These are phyloP conservation scores for Evernia prunastri DNA, from an alignment of 495 filamentous ascomycete genomes.

Conservation along the genomic window DNA sequence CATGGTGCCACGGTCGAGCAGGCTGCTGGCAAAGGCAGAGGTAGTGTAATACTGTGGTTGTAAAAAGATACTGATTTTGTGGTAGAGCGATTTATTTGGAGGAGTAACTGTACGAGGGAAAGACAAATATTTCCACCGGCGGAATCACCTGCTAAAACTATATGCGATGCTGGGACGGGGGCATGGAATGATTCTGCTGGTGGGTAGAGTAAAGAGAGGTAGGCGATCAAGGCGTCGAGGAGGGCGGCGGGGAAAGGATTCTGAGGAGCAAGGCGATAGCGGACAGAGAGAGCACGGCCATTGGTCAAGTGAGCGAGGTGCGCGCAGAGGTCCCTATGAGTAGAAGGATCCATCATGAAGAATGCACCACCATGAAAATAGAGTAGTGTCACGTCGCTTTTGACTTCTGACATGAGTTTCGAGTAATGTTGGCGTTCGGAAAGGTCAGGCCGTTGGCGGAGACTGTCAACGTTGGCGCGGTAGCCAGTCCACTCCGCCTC, in stretches of 20 bases:
- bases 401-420: constrained; percentile 63
- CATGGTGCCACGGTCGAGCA: constrained; percentile 62
- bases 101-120: constrained; percentile 63
- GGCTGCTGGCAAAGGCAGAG: constrained; percentile 62
- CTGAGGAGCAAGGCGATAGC: constrained; percentile 86
- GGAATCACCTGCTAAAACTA: constrained; percentile 79
- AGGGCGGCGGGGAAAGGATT: constrained; percentile 76
- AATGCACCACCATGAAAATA: constrained; percentile 92
- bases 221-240: constrained; percentile 75
- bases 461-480: constrained; percentile 49
- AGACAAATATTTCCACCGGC: constrained; percentile 76
- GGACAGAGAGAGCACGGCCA: constrained; percentile 63
- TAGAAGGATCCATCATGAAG: constrained; percentile 69
- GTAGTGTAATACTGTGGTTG: constrained; percentile 46
- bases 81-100: constrained; percentile 56
- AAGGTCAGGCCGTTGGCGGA: constrained; percentile 49
- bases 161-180: constrained; percentile 59
- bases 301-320: constrained; percentile 45
- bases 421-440: constrained; percentile 67
- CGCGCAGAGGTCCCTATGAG: constrained; percentile 47
- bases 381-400: constrained; percentile 60
- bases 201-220: constrained; percentile 77
- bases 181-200: constrained; percentile 65
- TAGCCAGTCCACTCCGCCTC: constrained; percentile 88
- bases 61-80: constrained; percentile 53